Base-by-base conservation (phyloP, 257 asterid genomes). In the Marsdenia floribunda region DNA sequence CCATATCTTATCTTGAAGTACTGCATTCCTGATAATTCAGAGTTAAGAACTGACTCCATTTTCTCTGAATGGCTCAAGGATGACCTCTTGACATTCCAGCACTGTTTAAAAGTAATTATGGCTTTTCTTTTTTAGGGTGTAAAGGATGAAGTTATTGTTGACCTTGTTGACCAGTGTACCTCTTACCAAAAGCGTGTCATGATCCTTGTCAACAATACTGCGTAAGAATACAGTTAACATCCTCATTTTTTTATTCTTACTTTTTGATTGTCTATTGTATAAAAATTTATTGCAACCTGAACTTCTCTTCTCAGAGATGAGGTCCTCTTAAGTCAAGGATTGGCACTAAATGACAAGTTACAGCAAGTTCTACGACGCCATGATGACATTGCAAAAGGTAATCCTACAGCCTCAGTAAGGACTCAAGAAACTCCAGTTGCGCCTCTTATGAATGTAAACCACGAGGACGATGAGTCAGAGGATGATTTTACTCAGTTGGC, bases 141-240 rank as follows among this genome's bases (percentile, higher is more conserved):
- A 80, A 89, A 90, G 83, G 96, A 90, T 13, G 99, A 95, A 80
- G 79, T 95, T 77, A 92, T 95, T 73, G 91, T 88, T 67, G 98
- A 95, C 88, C 88, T 95, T 81, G 96, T 90, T 73, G 99, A 90
- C 29, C 99, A 92, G 85, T 95, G 98, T 67, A 95, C 85, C 44
- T 86, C 96, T 15, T 92, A 86, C 87, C 96, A 95, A 83, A 92
- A 80, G 74, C 98, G 96, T 12, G 98, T 92, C 84, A 89, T 88
- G 89, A 64, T 89, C 85, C 99, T 95, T 71, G 97, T 95, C 83
- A 92, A 92, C 77, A 88, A 85, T 77, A 86, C 99, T 72, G 79
- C 19, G 99, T 95, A 89, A 88, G 96, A 64, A 78, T 52, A 72
- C 64, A 44, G 11, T 58, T 15, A 37, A 19, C 38, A 33, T 40